A percentile compares a stretch with the other conserved stretches of the same genome.
Conservation (phyloP, 164 flowering plant species). For the Nymphaea colorata region DNA sequence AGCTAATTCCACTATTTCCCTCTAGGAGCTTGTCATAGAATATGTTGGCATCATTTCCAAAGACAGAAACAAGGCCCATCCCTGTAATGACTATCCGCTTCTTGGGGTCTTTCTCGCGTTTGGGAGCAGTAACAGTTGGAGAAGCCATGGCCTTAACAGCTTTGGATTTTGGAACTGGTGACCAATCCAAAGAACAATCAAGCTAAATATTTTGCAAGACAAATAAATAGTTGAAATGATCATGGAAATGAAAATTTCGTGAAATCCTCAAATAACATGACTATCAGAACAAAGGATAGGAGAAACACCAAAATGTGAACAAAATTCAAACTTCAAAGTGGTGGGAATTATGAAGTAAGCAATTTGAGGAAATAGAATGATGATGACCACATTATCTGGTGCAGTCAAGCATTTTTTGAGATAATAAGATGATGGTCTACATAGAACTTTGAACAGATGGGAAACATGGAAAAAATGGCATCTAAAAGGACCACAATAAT, state of each 20-base stretch:
- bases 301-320: background rate
- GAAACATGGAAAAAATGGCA: too few species aligned
- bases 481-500: too few species aligned
- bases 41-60: slow-evolving; percentile 53
- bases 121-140: slow-evolving; percentile 43
- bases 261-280: background rate
- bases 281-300: background rate
- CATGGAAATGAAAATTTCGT: background rate
- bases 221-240: background rate
- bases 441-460: too few species aligned
- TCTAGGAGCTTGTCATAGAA: slow-evolving; percentile 55
- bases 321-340: too few species aligned
- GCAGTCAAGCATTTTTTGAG: too few species aligned
- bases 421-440: too few species aligned
- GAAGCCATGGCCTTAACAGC: slow-evolving; percentile 37
- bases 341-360: too few species aligned
- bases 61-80: slow-evolving; percentile 66
- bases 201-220: background rate
- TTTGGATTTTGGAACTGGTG: slow-evolving; percentile 29
- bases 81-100: slow-evolving; percentile 66
- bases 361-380: too few species aligned
- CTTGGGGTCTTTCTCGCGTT: slow-evolving; percentile 58
- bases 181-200: background rate
- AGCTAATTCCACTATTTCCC: slow-evolving; percentile 61
- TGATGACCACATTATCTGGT: too few species aligned